Evolutionary conservation across 805 yeast species (phyloP).

Genomic region (Saccharomyces kudriavzevii): DNA sequence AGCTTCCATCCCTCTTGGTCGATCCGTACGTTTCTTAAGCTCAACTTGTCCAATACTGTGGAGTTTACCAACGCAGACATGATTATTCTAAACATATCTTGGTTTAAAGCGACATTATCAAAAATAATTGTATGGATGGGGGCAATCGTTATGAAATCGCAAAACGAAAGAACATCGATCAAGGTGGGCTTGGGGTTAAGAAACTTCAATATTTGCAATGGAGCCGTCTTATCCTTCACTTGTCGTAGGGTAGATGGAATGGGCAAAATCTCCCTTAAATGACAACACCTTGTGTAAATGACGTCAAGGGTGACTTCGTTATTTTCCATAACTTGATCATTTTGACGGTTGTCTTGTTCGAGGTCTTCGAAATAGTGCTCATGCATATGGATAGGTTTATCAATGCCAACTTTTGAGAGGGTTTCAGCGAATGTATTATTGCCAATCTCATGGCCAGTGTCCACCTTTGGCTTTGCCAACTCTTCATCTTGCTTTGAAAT

Average conservation of each 20-base stretch:
- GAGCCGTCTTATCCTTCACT: conserved; percentile 66
- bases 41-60: conserved; percentile 56
- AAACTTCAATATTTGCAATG: conserved; percentile 61
- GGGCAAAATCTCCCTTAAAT: conserved; percentile 81
- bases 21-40: conserved; percentile 69
- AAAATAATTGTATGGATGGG: conserved; percentile 68
- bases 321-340: conserved; percentile 7
- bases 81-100: conserved; percentile 69
- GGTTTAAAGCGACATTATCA: conserved; percentile 68
- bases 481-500: not conserved
- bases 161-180: conserved; percentile 78
- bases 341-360: conserved; percentile 5
- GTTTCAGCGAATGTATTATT: not conserved
- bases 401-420: conserved; percentile 41
- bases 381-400: conserved; percentile 62
- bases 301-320: conserved; percentile 42
- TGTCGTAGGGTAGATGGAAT: conserved; percentile 83
- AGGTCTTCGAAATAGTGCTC: conserved; percentile 44
- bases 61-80: conserved; percentile 62
- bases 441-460: not conserved
- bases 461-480: not conserved
- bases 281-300: conserved; percentile 87
- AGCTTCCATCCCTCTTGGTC: conserved; percentile 69
- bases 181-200: conserved; percentile 81
- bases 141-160: conserved; percentile 79